Base-by-base conservation (phyloP, 208 protist genomes). In the Leishmania amazonensis region DNA sequence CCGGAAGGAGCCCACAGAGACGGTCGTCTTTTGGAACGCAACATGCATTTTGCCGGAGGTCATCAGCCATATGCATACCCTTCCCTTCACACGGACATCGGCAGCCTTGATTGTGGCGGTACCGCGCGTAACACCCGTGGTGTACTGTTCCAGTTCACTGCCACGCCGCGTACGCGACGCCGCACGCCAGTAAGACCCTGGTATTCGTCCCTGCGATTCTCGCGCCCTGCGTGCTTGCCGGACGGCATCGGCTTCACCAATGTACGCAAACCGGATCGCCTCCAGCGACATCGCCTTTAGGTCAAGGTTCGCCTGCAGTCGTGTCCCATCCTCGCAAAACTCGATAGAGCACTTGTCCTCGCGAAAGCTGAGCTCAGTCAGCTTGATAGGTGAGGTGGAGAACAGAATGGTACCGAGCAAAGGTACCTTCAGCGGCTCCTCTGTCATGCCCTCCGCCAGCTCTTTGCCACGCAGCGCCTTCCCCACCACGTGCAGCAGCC, bases 191-290 rank as follows among this genome's bases (percentile, higher is more conserved):
- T 42, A 62, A 8, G 82, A 64, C 73, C 49, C 60, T 2, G 51
- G 45, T 35, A 28, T 79, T 40, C 70, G 49, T 0, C 47, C 58
- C 45, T 75, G 74, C 49, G 45, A 51, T 42, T 73, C 67, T 60
- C 74, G 72, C 51, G 71, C 72, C 19, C 2, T 57, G 13, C 86
- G 80, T 28, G 81, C 81, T 76, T 91, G 83, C 51, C 75, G 75
- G 8, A 81, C 79, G 7, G 90, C 90, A n/a, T 81, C 78, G 13
- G 70, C 77, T 77, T 93, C 87, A 78, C 80, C 81, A 42, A 91
- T 91, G 83, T 92, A 94, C 38, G 85, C 86, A 80, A 95, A 94
- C 51, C 84, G 42, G 53, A 94, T 78, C 31, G 90, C 80, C 7
- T 87, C 83, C 19, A 97, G 76, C 49, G 57, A 70, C 38, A 96